Evolutionary conservation across 1,284 basidiomycete genomes (phyloP).

Genomic region (Naganishia albida): DNA sequence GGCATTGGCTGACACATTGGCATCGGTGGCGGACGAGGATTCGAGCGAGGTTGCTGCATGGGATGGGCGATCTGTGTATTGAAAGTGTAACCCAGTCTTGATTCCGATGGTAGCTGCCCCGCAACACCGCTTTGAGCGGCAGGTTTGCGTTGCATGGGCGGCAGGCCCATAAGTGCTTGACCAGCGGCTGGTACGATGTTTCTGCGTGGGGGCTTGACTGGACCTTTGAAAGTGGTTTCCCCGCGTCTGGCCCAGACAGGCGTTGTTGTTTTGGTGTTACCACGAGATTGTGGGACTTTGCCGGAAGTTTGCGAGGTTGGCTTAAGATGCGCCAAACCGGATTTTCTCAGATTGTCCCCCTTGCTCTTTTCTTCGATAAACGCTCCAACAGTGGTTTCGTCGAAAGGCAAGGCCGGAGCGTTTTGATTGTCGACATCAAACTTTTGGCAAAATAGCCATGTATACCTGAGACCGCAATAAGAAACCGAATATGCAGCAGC

Average conservation of each 20-base stretch:
- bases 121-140: background rate
- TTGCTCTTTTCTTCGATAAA: conserved; percentile 16
- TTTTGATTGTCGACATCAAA: conserved; percentile 3
- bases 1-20: too few relatives aligned
- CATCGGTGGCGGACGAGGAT: too few relatives aligned
- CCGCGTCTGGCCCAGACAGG: conserved; percentile 20
- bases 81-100: too few relatives aligned
- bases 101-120: too few relatives aligned
- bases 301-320: background rate
- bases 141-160: background rate
- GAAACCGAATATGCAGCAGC: too few relatives aligned
- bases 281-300: background rate
- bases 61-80: too few relatives aligned
- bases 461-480: conserved; percentile 9
- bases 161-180: background rate
- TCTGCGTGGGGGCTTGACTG: background rate
- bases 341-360: background rate
- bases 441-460: conserved; percentile 23
- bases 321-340: conserved; percentile 14
- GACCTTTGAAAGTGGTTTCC: conserved; percentile 1
- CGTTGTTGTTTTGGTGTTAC: background rate
- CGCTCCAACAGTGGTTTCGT: conserved; percentile 5
- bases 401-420: conserved; percentile 11
- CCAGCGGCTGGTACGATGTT: too few relatives aligned
- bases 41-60: too few relatives aligned